Evolutionary conservation across 495 filamentous ascomycete genomes (phyloP).

Genomic region (Talaromyces thailandensis): DNA sequence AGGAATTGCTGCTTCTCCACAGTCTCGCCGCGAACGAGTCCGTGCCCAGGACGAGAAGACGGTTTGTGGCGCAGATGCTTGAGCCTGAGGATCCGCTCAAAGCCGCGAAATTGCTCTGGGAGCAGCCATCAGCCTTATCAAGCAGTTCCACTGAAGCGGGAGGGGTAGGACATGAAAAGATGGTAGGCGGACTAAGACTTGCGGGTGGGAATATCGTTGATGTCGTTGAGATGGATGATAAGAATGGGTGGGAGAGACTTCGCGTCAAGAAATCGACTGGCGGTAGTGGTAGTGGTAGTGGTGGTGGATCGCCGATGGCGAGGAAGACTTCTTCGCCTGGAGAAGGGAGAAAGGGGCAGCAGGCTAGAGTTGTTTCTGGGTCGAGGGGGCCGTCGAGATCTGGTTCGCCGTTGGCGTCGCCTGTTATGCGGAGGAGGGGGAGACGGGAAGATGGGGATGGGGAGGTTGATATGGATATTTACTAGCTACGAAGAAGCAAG

Average conservation of each 20-base stretch:
- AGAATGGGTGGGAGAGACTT: not conserved
- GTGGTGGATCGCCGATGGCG: not conserved
- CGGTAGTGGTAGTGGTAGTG: not conserved
- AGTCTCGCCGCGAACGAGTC: conserved; percentile 27
- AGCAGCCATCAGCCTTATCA: not conserved
- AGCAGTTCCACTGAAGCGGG: no score
- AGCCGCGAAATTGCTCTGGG: not conserved
- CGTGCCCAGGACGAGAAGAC: conserved; percentile 31
- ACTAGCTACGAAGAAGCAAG: no score
- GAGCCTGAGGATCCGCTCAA: conserved; percentile 17
- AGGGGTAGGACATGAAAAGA: not conserved
- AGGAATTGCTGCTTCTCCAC: conserved; percentile 28
- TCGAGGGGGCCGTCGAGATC: not conserved
- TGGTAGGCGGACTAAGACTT: not conserved
- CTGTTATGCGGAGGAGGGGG: not conserved
- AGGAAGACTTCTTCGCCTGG: not conserved
- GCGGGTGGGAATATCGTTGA: not conserved
- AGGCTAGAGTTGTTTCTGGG: not conserved
- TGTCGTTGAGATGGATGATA: not conserved
- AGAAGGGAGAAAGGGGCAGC: not conserved
- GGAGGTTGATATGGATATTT: not conserved
- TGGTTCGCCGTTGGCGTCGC: not conserved
- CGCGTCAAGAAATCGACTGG: not conserved
- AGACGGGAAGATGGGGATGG: not conserved
- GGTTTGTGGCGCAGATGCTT: conserved; percentile 27